Percentiles rank a stretch among this genome's conserved stretches.
phyloP scores from a whole-genome alignment of 257 asterid genomes.

The Sherardia arvensis region DNA sequence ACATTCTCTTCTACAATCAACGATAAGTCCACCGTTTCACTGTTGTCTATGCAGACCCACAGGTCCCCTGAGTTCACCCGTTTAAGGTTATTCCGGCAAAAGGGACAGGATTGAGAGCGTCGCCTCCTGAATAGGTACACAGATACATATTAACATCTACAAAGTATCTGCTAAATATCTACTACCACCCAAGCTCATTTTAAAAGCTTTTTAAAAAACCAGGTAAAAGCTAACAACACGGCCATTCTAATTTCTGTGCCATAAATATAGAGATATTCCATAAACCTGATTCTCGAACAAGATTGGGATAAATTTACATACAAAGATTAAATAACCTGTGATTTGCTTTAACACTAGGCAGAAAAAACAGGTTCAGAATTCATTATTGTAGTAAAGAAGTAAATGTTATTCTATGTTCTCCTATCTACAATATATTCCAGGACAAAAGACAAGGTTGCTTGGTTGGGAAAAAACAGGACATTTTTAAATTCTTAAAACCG shows the following conservation, averaged over 20 bases:
- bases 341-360: too few relatives aligned
- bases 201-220: neutral
- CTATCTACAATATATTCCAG: neutral
- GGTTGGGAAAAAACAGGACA: neutral
- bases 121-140: conserved; percentile 16
- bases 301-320: neutral
- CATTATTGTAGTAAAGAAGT: neutral
- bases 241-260: neutral
- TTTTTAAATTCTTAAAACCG: neutral
- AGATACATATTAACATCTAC: neutral
- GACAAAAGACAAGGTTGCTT: neutral
- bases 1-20: conserved; percentile 16
- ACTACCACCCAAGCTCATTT: neutral
- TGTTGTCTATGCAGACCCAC: conserved; percentile 24
- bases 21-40: conserved; percentile 18
- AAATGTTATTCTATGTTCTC: neutral
- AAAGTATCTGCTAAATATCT: neutral
- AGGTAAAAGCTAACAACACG: neutral
- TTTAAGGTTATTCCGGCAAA: conserved; percentile 27
- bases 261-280: neutral
- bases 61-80: conserved; percentile 25
- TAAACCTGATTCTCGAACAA: neutral
- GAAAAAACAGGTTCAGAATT: too few relatives aligned
- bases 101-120: conserved; percentile 33
- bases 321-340: too few relatives aligned